Base-by-base conservation (phyloP, 2,329 filamentous ascomycete genomes). In the Scytalidium sp. region DNA sequence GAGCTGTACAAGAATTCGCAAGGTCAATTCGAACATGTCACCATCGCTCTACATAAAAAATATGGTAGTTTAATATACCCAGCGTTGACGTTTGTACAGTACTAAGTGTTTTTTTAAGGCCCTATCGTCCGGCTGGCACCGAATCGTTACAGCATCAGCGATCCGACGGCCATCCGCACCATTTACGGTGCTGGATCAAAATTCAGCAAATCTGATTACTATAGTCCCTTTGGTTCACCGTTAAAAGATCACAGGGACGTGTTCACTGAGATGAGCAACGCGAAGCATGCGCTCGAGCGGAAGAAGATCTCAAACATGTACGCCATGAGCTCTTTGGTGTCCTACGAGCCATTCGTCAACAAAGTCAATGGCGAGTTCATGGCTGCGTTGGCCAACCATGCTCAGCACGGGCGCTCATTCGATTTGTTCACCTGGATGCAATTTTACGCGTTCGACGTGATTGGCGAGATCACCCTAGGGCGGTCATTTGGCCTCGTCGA, bases 331-430 rank as follows among this genome's bases (percentile, higher is more conserved):
- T 69, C 68, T 8, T 56, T 79, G 6, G 61, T 75, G 2, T 63
- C 66, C 41, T 76, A 75, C 46, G 75, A 79, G 55, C 58, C 64
- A 1, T 76, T 72, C 46, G 73, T 76, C 1, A 68, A 78, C n/a
- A n/a, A n/a, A n/a, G n/a, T n/a, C n/a, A n/a, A n/a, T n/a, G n/a
- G n/a, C n/a, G n/a, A n/a, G n/a, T n/a, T n/a, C n/a, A n/a, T n/a
- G n/a, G n/a, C n/a, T n/a, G n/a, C n/a, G n/a, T n/a, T n/a, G n/a
- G n/a, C n/a, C n/a, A n/a, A n/a, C n/a, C n/a, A n/a, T n/a, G n/a
- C n/a, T n/a, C n/a, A n/a, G n/a, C n/a, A n/a, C n/a, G n/a, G n/a
- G n/a, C n/a, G n/a, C n/a, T n/a, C n/a, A n/a, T n/a, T n/a, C n/a
- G n/a, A n/a, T n/a, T n/a, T n/a, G n/a, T n/a, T n/a, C n/a, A n/a